A percentile compares a stretch with the other conserved stretches of the same genome.
Conservation (phyloP, 805 yeast genomes). For the Wickerhamiella cacticola region DNA sequence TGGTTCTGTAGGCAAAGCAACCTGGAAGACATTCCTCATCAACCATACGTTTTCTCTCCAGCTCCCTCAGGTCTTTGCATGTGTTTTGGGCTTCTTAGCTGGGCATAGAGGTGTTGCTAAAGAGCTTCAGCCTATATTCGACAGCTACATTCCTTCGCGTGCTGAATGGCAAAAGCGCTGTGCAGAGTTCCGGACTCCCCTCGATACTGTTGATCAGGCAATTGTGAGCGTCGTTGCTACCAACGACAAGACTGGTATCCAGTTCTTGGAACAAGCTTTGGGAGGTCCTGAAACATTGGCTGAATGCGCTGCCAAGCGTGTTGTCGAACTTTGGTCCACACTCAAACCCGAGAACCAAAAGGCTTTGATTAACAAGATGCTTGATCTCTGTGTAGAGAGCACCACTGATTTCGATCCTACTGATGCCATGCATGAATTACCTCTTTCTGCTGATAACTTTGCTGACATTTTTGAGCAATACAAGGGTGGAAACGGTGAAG, state of each 20-base stretch:
- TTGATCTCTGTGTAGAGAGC: slow-evolving; percentile 41
- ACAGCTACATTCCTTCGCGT: slow-evolving; percentile 39
- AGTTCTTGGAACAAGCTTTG: slow-evolving; percentile 47
- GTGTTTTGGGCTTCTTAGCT: slow-evolving; percentile 37
- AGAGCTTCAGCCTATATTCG: slow-evolving; percentile 35
- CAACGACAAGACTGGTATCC: slow-evolving; percentile 52
- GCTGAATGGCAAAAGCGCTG: slow-evolving; percentile 36
- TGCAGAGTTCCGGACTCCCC: slow-evolving; percentile 38
- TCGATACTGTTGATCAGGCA: slow-evolving; percentile 43
- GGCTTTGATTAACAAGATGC: slow-evolving; percentile 44
- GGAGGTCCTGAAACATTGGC: slow-evolving; percentile 30
- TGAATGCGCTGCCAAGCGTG: slow-evolving; percentile 38
- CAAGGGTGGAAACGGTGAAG: slow-evolving; percentile 31
- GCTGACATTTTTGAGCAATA: slow-evolving; percentile 47
- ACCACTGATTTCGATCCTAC: slow-evolving; percentile 35
- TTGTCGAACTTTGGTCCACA: slow-evolving; percentile 41
- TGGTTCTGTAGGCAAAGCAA: slow-evolving; percentile 24
- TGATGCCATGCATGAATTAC: slow-evolving; percentile 38
- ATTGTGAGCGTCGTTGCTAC: slow-evolving; percentile 49
- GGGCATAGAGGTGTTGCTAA: slow-evolving; percentile 32
- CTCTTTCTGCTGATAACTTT: slow-evolving; percentile 49
- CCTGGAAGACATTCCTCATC: slow-evolving; percentile 24
- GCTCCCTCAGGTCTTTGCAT: slow-evolving; percentile 45
- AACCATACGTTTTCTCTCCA: slow-evolving; percentile 29
- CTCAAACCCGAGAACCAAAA: slow-evolving; percentile 49